phyloP scores from a whole-genome alignment of 2,329 filamentous ascomycete genomes.

The Nothophaeocryptopus gaeumannii region DNA sequence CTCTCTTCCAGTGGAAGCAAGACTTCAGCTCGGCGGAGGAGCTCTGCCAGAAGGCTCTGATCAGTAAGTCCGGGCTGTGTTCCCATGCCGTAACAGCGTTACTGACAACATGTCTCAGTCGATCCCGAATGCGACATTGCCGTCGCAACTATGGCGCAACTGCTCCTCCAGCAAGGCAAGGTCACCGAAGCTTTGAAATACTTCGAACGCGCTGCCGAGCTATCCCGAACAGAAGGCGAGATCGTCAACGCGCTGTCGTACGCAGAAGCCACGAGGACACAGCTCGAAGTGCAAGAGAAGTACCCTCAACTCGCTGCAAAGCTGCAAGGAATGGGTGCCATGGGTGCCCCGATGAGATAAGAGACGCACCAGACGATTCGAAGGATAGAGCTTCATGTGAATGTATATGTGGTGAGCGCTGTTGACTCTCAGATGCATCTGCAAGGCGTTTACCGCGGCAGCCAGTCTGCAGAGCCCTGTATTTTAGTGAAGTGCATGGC shows the following conservation, averaged over 20 bases:
- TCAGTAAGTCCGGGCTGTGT: constrained; percentile 63
- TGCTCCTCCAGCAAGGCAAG: constrained; percentile 95
- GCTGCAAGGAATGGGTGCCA: constrained; percentile 38
- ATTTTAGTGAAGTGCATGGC: constrained; percentile 10
- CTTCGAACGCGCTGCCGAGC: constrained; percentile 93
- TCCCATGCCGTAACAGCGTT: not conserved
- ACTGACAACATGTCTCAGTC: constrained; percentile 57
- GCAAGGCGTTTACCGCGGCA: constrained; percentile 17
- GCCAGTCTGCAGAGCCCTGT: constrained; percentile 17
- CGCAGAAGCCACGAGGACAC: constrained; percentile 92
- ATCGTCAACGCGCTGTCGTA: constrained; percentile 96
- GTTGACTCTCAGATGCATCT: constrained; percentile 9
- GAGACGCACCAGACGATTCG: constrained; percentile 2
- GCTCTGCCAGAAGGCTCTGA: constrained; percentile 93
- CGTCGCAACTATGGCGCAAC: constrained; percentile 96
- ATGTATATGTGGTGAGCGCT: constrained; percentile 12
- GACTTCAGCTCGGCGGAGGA: constrained; percentile 94
- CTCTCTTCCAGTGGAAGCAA: constrained; percentile 97
- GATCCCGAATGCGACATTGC: constrained; percentile 98
- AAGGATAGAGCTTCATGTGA: constrained; percentile 12
- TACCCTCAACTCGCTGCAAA: constrained; percentile 51
- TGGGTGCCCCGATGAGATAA: constrained; percentile 16
- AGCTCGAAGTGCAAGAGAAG: constrained; percentile 69
- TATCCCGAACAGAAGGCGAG: constrained; percentile 90
- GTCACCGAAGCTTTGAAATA: constrained; percentile 92